A percentile compares a stretch with the other conserved stretches of the same genome.
Conservation (phyloP, 2,329 filamentous ascomycete genomes). For the Fusarium sp. region DNA sequence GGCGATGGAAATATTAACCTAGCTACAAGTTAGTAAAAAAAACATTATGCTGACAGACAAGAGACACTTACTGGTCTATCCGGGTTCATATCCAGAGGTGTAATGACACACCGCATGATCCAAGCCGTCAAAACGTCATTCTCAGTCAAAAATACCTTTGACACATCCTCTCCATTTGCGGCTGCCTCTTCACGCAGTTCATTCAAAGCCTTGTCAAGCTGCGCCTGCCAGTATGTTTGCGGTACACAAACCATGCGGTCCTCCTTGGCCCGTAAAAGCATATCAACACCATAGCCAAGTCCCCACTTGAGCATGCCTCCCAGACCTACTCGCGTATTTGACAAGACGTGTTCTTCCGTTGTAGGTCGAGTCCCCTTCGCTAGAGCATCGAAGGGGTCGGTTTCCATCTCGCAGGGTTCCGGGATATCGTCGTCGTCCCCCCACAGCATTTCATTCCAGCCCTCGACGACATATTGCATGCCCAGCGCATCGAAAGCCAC, state of each 20-base stretch:
- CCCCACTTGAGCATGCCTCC: conserved; percentile 12
- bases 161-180: not conserved
- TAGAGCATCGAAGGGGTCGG: conserved; percentile 18
- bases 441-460: conserved; percentile 14
- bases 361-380: conserved; percentile 10
- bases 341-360: conserved; percentile 10
- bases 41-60: too few species aligned
- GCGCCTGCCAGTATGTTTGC: conserved; percentile 4
- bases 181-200: not conserved
- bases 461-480: conserved; percentile 7
- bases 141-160: conserved; percentile 22
- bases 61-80: conserved; percentile 2
- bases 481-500: conserved; percentile 15
- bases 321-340: not conserved
- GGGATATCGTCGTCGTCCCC: conserved; percentile 9
- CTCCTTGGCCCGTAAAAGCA: conserved; percentile 8
- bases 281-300: conserved; percentile 14
- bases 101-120: conserved; percentile 14
- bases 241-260: conserved; percentile 27
- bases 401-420: not conserved
- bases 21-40: not conserved
- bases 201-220: not conserved
- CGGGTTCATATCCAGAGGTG: conserved; percentile 3
- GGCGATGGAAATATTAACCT: conserved; percentile 13
- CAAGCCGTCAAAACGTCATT: conserved; percentile 21